Conservation (phyloP, 352 stramenopile species). For the Pythium guiyangense region DNA sequence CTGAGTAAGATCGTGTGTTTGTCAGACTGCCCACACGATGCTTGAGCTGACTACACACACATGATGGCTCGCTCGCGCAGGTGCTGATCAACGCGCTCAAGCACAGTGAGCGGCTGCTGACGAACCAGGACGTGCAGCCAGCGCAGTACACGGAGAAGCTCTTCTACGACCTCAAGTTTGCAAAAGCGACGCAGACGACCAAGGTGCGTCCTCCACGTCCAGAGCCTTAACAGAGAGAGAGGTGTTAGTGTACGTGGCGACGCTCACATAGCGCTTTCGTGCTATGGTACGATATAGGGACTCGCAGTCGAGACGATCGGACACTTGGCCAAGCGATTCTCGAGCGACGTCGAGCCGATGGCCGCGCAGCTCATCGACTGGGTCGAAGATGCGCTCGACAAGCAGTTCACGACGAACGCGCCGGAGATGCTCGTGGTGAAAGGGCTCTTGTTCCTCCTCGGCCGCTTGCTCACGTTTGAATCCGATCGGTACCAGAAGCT, state of each 20-base stretch:
- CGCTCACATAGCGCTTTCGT: neutral
- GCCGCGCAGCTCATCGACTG: constrained; percentile 41
- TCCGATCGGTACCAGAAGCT: constrained; percentile 36
- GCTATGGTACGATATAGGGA: constrained; percentile 17
- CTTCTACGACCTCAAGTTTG: constrained; percentile 75
- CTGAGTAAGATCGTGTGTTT: too few species aligned
- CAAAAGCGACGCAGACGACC: constrained; percentile 59
- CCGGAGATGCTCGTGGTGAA: constrained; percentile 78
- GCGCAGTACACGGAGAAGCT: constrained; percentile 58
- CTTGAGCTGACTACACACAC: neutral
- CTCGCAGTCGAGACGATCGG: constrained; percentile 64
- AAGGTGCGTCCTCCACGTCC: constrained; percentile 24
- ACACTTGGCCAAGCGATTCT: constrained; percentile 50
- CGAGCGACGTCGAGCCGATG: constrained; percentile 21
- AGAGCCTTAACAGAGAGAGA: too few species aligned
- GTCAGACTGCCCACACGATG: too few species aligned
- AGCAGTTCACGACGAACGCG: constrained; percentile 59
- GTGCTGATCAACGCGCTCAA: constrained; percentile 62
- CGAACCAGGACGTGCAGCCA: constrained; percentile 46
- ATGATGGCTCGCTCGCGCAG: constrained; percentile 8
- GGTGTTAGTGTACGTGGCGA: too few species aligned
- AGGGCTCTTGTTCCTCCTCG: constrained; percentile 58
- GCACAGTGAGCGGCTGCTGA: constrained; percentile 23
- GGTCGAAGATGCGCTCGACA: constrained; percentile 67
- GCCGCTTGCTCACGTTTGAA: constrained; percentile 49